Percentiles rank a stretch among this genome's conserved stretches.
Conservation (phyloP, 768 basidiomycete species). For the Coprinopsis marcescibilis region DNA sequence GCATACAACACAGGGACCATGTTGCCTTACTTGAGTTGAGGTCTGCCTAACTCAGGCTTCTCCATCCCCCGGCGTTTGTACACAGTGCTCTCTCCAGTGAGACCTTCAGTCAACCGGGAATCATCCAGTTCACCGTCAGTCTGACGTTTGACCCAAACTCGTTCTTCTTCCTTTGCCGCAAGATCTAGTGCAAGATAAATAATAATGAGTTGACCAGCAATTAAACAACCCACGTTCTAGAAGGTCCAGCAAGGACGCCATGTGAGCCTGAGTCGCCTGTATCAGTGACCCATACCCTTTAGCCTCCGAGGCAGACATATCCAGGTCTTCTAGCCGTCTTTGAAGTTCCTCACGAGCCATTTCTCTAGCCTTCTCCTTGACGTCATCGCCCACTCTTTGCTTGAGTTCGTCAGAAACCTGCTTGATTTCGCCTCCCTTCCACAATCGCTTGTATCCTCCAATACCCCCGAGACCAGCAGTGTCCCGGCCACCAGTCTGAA, state of each 20-base stretch:
- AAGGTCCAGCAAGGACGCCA: constrained; percentile 52
- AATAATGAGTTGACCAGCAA: not conserved
- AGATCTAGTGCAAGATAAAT: constrained; percentile 36
- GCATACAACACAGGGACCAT: constrained; percentile 6
- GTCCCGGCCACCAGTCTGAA: constrained; percentile 57
- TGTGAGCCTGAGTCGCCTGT: constrained; percentile 51
- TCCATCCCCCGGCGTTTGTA: constrained; percentile 69
- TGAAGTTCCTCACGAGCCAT: constrained; percentile 63
- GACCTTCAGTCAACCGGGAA: constrained; percentile 56
- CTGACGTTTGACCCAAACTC: constrained; percentile 67
- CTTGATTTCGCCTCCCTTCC: constrained; percentile 58
- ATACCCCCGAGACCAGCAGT: constrained; percentile 62
- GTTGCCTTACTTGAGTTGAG: constrained; percentile 66
- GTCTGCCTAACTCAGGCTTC: constrained; percentile 60
- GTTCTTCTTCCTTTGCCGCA: constrained; percentile 62
- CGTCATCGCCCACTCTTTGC: constrained; percentile 51
- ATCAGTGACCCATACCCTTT: constrained; percentile 49
- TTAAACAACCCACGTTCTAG: constrained; percentile 47
- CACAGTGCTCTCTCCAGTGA: constrained; percentile 64
- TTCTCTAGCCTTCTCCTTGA: constrained; percentile 57
- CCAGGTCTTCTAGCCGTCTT: constrained; percentile 54
- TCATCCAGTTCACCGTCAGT: constrained; percentile 69
- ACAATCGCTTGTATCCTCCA: constrained; percentile 63
- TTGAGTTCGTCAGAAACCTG: constrained; percentile 33
- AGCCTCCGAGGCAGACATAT: constrained; percentile 53